Percentiles rank a stretch among this genome's conserved stretches.
These are phyloP conservation scores for Lactarius hatsudake DNA, from an alignment of 768 basidiomycete species.

Conservation along the genomic window DNA sequence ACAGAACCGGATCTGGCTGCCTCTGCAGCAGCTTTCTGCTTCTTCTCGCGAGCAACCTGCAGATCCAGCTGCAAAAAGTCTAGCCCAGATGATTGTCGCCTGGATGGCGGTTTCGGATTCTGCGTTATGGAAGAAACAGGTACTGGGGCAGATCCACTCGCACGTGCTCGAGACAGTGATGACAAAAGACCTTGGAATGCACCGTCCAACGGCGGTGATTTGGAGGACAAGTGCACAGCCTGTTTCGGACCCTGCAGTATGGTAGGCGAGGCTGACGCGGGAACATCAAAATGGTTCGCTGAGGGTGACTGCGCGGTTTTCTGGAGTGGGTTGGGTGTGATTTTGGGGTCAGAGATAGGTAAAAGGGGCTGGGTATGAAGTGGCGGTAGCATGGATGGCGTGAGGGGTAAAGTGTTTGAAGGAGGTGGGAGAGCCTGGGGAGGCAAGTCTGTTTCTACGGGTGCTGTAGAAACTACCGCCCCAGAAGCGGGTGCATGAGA, in stretches of 20 bases:
- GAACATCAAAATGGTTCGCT: not conserved
- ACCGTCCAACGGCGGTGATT: not conserved
- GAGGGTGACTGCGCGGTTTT: not conserved
- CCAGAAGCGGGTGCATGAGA: not conserved
- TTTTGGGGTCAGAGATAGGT: not conserved
- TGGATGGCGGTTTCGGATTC: not conserved
- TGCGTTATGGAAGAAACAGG: not conserved
- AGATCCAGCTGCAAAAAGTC: conserved; percentile 21
- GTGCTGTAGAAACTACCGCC: not conserved
- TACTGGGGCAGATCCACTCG: not conserved
- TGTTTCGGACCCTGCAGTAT: not conserved
- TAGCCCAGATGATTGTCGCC: conserved; percentile 18
- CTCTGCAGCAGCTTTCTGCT: not conserved
- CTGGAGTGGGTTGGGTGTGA: not conserved
- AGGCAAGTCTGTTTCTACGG: not conserved
- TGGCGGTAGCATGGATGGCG: not conserved
- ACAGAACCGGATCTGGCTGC: not conserved
- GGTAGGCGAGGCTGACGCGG: not conserved
- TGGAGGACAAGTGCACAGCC: not conserved
- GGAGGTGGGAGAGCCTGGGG: not conserved
- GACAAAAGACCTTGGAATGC: not conserved
- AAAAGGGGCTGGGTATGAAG: conserved; percentile 3
- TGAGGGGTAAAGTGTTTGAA: not conserved
- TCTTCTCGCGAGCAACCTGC: conserved; percentile 17
- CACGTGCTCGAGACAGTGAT: not conserved